Base-by-base conservation (phyloP, 2,329 filamentous ascomycete genomes). In the Exutisphaerella laricina region DNA sequence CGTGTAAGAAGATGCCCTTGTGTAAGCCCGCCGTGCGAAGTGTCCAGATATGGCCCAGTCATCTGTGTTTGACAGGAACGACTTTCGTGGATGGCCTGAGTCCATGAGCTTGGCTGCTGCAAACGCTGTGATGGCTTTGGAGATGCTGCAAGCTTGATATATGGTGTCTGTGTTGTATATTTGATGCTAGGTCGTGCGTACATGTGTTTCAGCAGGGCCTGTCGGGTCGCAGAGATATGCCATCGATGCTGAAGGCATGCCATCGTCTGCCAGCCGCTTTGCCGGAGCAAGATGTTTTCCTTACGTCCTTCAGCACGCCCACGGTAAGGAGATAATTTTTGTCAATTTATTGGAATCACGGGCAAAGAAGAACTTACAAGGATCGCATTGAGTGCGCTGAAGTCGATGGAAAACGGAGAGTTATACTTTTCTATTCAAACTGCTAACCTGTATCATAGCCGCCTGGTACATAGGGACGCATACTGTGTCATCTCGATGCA, bases 91-190 rank as follows among this genome's bases (percentile, higher is more conserved):
- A 9, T 34, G 30, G 4, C 50, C 49, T 32, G 48, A 36, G 16
- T 57, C 54, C 5, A 58, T 44, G 5, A 59, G 48, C 41, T 50
- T 57, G 4, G 52, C 53, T 1, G 49, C 45, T 4, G 53, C 46
- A 8, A 57, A 25, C 1, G 48, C 51, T 10, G 53, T 51, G 23
- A 58, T 53, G 9, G 54, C 46, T 39, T 59, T 59, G 10, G 50
- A 57, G 12, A 59, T 58, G 21, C 54, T 57, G 48, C 54, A 54
- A 4, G 53, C 51, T 46, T 59, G 53, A 28, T 55, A 59, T 4
- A 58, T 26, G 8, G 56, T 58, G 10, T 54, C 46, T 8, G 35
- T 39, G 22, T 56, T 45, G 14, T 59, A 30, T 8, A 5, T 8
- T n/a, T 14, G 52, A 18, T 41, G 23, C 17, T 48, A 51, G 10